phyloP scores from a whole-genome alignment of 2,329 filamentous ascomycete genomes.

The Aspergillus awamori region DNA sequence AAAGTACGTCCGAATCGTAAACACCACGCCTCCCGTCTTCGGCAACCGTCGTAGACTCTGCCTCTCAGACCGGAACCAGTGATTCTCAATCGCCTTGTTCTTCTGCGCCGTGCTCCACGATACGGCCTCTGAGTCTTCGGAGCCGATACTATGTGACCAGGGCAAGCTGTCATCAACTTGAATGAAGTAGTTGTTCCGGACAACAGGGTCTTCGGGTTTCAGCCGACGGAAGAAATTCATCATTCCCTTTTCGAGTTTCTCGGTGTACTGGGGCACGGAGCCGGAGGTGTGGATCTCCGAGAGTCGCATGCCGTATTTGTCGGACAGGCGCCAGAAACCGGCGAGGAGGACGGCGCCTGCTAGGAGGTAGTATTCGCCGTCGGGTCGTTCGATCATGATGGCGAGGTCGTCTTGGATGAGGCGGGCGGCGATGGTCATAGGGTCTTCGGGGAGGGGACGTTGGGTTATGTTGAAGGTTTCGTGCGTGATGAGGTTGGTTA shows the following conservation, averaged over 20 bases:
- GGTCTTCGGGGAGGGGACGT: conserved; percentile 70
- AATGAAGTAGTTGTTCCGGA: conserved; percentile 83
- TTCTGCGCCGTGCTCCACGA: conserved; percentile 79
- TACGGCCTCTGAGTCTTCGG: conserved; percentile 65
- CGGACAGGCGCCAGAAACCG: conserved; percentile 80
- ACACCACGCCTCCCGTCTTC: conserved; percentile 62
- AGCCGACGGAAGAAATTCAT: conserved; percentile 77
- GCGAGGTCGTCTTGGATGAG: conserved; percentile 81
- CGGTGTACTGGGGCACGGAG: conserved; percentile 71
- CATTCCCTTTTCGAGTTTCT: conserved; percentile 77
- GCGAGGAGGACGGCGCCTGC: conserved; percentile 75
- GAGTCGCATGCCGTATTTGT: conserved; percentile 79
- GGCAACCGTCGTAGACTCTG: conserved; percentile 69
- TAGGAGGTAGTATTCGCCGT: conserved; percentile 80
- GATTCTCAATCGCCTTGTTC: conserved; percentile 70
- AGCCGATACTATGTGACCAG: conserved; percentile 76
- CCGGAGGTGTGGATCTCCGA: conserved; percentile 79
- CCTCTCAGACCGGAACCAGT: conserved; percentile 76
- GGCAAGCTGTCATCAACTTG: conserved; percentile 78
- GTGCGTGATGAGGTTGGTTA: conserved; percentile 71
- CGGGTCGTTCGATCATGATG: conserved; percentile 75
- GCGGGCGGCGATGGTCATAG: conserved; percentile 73
- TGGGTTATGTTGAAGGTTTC: conserved; percentile 71
- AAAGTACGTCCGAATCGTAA: conserved; percentile 82
- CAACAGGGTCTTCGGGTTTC: conserved; percentile 65